A percentile compares a stretch with the other conserved stretches of the same genome.
phyloP scores from a whole-genome alignment of 2,329 filamentous ascomycete species.

The Sclerotinia trifoliorum region DNA sequence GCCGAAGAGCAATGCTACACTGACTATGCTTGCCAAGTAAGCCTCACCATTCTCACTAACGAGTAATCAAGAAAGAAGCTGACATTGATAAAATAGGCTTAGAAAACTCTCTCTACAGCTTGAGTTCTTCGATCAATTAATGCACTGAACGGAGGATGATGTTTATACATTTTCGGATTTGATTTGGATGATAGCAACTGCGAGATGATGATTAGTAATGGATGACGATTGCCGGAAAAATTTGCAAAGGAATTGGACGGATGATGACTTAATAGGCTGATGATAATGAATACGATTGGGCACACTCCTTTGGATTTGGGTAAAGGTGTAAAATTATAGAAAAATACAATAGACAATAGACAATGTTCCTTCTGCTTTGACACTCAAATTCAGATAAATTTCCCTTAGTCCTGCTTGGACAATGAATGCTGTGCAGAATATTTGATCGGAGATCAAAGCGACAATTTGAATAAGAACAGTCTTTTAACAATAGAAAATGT shows the following conservation, averaged over 20 bases:
- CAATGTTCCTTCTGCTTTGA: neutral
- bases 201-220: neutral
- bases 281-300: conserved; percentile 6
- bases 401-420: conserved; percentile 1
- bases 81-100: conserved; percentile 10
- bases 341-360: neutral
- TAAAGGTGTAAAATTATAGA: neutral
- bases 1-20: conserved; percentile 15
- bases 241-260: neutral
- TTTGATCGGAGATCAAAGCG: neutral
- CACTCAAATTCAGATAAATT: neutral
- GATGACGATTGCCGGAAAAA: neutral
- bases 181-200: neutral
- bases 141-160: neutral
- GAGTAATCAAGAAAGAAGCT: neutral
- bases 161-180: neutral
- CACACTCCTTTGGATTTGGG: conserved; percentile 14
- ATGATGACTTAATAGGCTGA: neutral
- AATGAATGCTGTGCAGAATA: neutral
- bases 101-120: neutral
- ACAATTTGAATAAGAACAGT: neutral
- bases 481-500: neutral
- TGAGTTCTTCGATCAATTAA: neutral
- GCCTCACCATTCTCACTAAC: neutral
- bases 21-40: conserved; percentile 21